Evolutionary conservation across 306 rosid genomes (phyloP), one percentile per base, ranked within the genome.

Genomic region (Castanea sativa): DNA sequence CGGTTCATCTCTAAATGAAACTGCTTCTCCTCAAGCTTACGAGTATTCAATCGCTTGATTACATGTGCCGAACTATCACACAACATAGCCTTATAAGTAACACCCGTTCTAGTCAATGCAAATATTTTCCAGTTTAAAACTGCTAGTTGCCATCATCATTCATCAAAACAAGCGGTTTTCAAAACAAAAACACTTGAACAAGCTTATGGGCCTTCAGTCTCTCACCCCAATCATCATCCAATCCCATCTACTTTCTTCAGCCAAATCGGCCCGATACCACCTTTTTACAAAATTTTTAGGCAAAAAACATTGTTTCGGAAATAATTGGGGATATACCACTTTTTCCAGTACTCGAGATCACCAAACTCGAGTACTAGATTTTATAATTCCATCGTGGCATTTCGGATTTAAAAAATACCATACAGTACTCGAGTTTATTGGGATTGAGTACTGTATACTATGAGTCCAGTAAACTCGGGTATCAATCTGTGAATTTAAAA

Each of bases 81-180:
- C 53, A 92, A 89, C 80, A 86, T 86, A 0, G 98, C 98, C 85
- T 87, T 95, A 57, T 91, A 95, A 35, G 96, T 91, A 23, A 92
- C 87, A 71, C 98, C 97, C 0, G 92, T 91, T 81, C 99, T 90
- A 3, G 97, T 84, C 1, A 91, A 84, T 63, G 90, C 81, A 29
- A 92, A 89, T 85, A 77, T 86, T 89, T 81, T 92, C 89, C 4
- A 81, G 29, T 61, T 86, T 87, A 69, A 95, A 95, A 86, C 83
- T 88, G 71, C 86, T 85, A 0, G 99, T 95, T 6, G 99, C 97
- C 2, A 91, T 92, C 97, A 95, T 90, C 88, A 88, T 91, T 94
- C 49, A 92, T 93, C 77, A 95, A 80, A 60, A 92, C 98, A 71
- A 95, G 87, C 15, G 98, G 99, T 59, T 90, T 95, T 81, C 93